Evolutionary conservation across 2,329 filamentous ascomycete species (phyloP).

Genomic region (Lecanicillium sp.): DNA sequence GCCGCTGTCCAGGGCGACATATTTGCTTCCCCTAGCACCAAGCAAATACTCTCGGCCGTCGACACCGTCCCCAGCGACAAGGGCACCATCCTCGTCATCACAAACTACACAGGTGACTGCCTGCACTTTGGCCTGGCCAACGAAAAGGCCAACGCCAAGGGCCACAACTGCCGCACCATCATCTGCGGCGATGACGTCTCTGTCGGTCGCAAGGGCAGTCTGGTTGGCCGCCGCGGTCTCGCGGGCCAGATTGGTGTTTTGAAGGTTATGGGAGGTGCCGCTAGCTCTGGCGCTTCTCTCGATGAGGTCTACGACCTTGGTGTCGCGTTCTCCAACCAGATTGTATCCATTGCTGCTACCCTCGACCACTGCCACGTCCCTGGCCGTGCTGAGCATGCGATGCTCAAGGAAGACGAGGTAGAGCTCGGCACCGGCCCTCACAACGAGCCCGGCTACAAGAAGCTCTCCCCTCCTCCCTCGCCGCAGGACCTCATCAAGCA

Average conservation of each 20-base stretch:
- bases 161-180: slow-evolving; percentile 49
- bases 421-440: slow-evolving; percentile 63
- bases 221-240: slow-evolving; percentile 56
- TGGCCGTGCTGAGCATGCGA: slow-evolving; percentile 43
- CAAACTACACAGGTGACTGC: slow-evolving; percentile 61
- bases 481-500: slow-evolving; percentile 45
- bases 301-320: slow-evolving; percentile 47
- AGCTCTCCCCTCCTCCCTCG: slow-evolving; percentile 46
- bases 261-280: slow-evolving; percentile 50
- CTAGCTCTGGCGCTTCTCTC: slow-evolving; percentile 40
- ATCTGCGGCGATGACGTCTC: slow-evolving; percentile 62
- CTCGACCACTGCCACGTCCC: slow-evolving; percentile 57
- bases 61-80: slow-evolving; percentile 46
- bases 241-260: slow-evolving; percentile 56
- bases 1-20: slow-evolving; percentile 57
- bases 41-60: slow-evolving; percentile 55
- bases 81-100: slow-evolving; percentile 55
- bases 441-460: slow-evolving; percentile 58
- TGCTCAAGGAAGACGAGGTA: slow-evolving; percentile 44
- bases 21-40: slow-evolving; percentile 58
- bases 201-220: slow-evolving; percentile 49
- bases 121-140: slow-evolving; percentile 56
- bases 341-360: slow-evolving; percentile 52
- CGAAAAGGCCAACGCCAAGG: slow-evolving; percentile 50
- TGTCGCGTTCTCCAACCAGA: slow-evolving; percentile 42